These are phyloP conservation scores for Backusella mclennaniae DNA, from an alignment of 192 early-diverging fungal genomes.

Conservation along the genomic window DNA sequence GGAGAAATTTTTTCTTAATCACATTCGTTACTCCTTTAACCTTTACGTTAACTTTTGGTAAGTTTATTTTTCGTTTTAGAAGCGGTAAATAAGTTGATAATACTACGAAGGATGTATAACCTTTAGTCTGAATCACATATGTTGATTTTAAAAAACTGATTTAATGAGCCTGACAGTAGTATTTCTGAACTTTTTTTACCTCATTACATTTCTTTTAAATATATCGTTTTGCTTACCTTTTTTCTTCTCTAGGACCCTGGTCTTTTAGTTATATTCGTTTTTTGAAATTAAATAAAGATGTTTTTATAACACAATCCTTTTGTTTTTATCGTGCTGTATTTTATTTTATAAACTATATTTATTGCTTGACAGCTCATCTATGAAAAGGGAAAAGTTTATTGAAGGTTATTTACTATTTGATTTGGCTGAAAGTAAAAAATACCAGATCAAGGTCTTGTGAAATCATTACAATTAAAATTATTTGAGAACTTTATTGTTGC, in stretches of 20 bases:
- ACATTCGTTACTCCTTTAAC: neutral
- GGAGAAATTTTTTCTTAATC: neutral
- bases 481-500: too few relatives aligned
- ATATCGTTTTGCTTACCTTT: neutral
- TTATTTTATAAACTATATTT: too few relatives aligned
- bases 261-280: neutral
- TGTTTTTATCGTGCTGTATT: neutral
- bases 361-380: too few relatives aligned
- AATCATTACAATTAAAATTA: too few relatives aligned
- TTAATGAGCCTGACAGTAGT: constrained; percentile 11
- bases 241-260: neutral
- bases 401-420: too few relatives aligned
- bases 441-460: too few relatives aligned
- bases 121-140: neutral
- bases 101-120: constrained; percentile 7
- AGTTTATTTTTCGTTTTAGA: neutral
- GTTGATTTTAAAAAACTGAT: constrained; percentile 16
- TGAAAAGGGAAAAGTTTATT: too few relatives aligned
- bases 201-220: neutral
- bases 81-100: neutral
- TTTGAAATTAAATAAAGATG: neutral
- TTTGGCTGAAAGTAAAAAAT: too few relatives aligned
- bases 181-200: neutral
- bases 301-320: neutral
- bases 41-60: neutral